Evolutionary conservation across 1,139 yeast species (phyloP), one percentile per base, ranked within the genome.

Genomic region (Pneumocystis wakefieldiae): DNA sequence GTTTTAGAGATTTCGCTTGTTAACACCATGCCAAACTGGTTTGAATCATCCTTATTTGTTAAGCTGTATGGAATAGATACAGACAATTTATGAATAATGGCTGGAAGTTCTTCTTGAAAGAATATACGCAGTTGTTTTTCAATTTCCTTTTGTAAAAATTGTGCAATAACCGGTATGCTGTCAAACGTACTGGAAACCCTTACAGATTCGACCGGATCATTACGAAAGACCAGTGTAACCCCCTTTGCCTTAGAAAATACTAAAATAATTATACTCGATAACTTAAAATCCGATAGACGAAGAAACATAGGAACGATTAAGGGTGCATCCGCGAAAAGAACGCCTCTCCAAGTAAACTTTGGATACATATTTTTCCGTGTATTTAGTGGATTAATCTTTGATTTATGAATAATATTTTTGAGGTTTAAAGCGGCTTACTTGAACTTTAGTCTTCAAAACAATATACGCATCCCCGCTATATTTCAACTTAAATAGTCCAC

Each of bases 141-240:
- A 67, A 89, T 89, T 72, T 88, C 94, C 60, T 81, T 81, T 71
- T 89, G 96, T 64, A 89, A 75, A 68, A 87, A 87, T 66, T 83
- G 81, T 19, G 95, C 94, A 70, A 89, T 82, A 1, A 89, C 91
- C 64, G 87, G 88, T 57, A 89, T 86, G 58, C 86, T 83, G 73
- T 89, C 96, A 74, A 89, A 88, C 15, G 95, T 86, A 8, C 95
- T 86, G 65, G 85, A 83, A 10, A 89, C 95, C 67, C 84, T 84
- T 66, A 89, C 87, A 37, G 85, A 82, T 68, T 87, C 95, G 65
- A 89, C 77, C 0, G 96, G 96, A 73, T 89, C 96, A 73, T 89
- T 89, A 68, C 92, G 80, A 74, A 89, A 89, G 41, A 89, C 96
- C 59, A 89, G 76, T 0, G 96, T 89, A 62, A 89, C 78, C 0